Conservation (phyloP, 2,329 filamentous ascomycete species). For the Aspergillus carbonarius region DNA sequence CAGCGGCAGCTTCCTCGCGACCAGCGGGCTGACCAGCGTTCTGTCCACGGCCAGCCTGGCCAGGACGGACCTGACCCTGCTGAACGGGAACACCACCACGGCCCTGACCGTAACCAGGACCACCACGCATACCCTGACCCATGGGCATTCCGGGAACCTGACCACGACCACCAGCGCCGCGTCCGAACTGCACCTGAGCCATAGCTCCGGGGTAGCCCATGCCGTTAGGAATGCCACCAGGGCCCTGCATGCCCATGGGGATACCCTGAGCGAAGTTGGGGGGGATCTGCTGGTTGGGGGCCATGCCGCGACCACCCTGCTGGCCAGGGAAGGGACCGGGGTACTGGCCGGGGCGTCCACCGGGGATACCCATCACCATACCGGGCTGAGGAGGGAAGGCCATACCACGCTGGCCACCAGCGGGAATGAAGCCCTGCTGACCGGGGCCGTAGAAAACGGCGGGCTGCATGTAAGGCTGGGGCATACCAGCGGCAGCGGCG, state of each 20-base stretch:
- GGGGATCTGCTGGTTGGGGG: conserved; percentile 78
- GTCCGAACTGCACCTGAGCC: conserved; percentile 73
- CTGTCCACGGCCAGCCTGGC: conserved; percentile 45
- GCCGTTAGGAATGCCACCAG: conserved; percentile 72
- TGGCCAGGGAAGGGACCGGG: conserved; percentile 76
- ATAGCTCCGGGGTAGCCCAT: conserved; percentile 73
- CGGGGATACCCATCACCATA: conserved; percentile 65
- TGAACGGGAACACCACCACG: conserved; percentile 45
- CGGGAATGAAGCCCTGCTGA: conserved; percentile 56
- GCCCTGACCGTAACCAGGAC: conserved; percentile 45
- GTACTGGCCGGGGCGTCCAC: conserved; percentile 82
- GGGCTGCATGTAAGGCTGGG: conserved; percentile 77
- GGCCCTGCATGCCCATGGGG: conserved; percentile 58
- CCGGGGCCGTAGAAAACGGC: conserved; percentile 90
- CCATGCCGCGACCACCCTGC: conserved; percentile 82
- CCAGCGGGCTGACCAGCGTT: conserved; percentile 36
- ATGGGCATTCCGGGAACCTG: conserved; percentile 69
- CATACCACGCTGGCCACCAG: conserved; percentile 57
- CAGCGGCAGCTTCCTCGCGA: conserved; percentile 38
- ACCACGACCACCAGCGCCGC: conserved; percentile 68
- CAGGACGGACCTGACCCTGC: conserved; percentile 40
- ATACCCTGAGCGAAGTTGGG: conserved; percentile 78
- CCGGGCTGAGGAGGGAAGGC: conserved; percentile 58
- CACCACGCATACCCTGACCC: conserved; percentile 52
- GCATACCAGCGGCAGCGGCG: conserved; percentile 84